These are phyloP conservation scores for Sabuloglossum arenarium DNA, from an alignment of 495 filamentous ascomycete genomes.

Conservation along the genomic window DNA sequence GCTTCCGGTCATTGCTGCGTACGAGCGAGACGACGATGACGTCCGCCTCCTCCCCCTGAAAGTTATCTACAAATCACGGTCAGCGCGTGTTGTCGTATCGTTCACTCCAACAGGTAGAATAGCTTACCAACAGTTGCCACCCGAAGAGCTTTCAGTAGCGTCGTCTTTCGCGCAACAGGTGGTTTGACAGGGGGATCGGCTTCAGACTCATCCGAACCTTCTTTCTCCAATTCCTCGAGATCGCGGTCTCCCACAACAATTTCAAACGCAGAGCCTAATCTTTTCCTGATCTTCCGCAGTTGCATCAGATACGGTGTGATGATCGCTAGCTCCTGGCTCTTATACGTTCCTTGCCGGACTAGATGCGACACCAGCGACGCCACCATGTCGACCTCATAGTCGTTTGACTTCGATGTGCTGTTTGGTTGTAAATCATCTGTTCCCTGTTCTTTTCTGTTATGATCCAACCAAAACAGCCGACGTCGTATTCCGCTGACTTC, in stretches of 20 bases:
- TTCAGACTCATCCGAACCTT: slow-evolving; percentile 1
- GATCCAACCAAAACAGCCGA: slow-evolving; percentile 57
- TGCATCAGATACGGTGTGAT: slow-evolving; percentile 62
- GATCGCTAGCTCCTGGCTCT: slow-evolving; percentile 48
- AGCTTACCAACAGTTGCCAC: slow-evolving; percentile 77
- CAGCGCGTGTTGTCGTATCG: too few relatives aligned
- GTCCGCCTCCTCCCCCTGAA: slow-evolving; percentile 53
- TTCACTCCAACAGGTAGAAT: too few relatives aligned
- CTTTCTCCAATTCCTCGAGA: slow-evolving; percentile 32
- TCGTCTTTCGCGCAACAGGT: slow-evolving; percentile 21
- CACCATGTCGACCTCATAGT: slow-evolving; percentile 45
- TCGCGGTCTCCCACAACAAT: slow-evolving; percentile 51
- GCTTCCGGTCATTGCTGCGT: slow-evolving; percentile 39
- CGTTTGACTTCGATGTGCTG: slow-evolving; percentile 42
- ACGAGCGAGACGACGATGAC: slow-evolving; percentile 69
- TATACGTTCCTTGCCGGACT: slow-evolving; percentile 47
- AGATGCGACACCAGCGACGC: slow-evolving; percentile 48
- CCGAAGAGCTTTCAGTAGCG: slow-evolving; percentile 36
- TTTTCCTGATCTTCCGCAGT: slow-evolving; percentile 34
- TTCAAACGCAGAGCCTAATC: slow-evolving; percentile 29
- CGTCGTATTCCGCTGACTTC: slow-evolving; percentile 41
- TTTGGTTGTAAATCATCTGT: slow-evolving; percentile 16
- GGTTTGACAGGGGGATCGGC: slow-evolving; percentile 5
- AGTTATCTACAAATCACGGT: not conserved
- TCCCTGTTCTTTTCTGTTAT: slow-evolving; percentile 32